Evolutionary conservation across 2,329 filamentous ascomycete species (phyloP).

Genomic region (Pyrenophora teres): DNA sequence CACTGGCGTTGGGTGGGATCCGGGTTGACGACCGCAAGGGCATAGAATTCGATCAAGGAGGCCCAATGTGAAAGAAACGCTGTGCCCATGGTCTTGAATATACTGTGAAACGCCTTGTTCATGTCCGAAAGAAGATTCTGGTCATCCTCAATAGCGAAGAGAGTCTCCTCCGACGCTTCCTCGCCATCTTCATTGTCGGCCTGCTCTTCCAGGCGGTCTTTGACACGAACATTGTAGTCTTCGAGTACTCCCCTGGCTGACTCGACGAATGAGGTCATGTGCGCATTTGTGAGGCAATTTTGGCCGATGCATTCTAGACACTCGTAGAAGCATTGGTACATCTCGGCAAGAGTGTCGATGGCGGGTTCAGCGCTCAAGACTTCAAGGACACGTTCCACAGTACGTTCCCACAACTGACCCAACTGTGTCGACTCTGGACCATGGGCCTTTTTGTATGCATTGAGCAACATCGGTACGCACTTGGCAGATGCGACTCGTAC

Average conservation of each 20-base stretch:
- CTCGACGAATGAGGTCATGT: slow-evolving; percentile 88
- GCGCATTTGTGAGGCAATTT: slow-evolving; percentile 74
- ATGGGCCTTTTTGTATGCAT: slow-evolving; percentile 91
- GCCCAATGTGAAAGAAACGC: slow-evolving; percentile 89
- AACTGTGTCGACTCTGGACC: slow-evolving; percentile 80
- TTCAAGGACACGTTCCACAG: slow-evolving; percentile 88
- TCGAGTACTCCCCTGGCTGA: slow-evolving; percentile 83
- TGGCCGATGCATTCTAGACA: slow-evolving; percentile 92
- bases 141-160: slow-evolving; percentile 95
- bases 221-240: slow-evolving; percentile 89
- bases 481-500: slow-evolving; percentile 94
- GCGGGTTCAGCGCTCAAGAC: slow-evolving; percentile 92
- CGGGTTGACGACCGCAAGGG: slow-evolving; percentile 76
- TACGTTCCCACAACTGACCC: slow-evolving; percentile 79
- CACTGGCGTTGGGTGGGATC: slow-evolving; percentile 95
- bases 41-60: slow-evolving; percentile 80
- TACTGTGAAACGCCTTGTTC: slow-evolving; percentile 99
- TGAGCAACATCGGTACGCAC: slow-evolving; percentile 88
- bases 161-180: slow-evolving; percentile 82
- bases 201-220: slow-evolving; percentile 80
- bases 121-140: slow-evolving; percentile 96
- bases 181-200: slow-evolving; percentile 86
- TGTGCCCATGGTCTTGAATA: slow-evolving; percentile 94
- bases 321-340: slow-evolving; percentile 99
- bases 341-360: slow-evolving; percentile 94